Conservation (phyloP, 441 rosid genomes). For the Flueggea neowawraea region DNA sequence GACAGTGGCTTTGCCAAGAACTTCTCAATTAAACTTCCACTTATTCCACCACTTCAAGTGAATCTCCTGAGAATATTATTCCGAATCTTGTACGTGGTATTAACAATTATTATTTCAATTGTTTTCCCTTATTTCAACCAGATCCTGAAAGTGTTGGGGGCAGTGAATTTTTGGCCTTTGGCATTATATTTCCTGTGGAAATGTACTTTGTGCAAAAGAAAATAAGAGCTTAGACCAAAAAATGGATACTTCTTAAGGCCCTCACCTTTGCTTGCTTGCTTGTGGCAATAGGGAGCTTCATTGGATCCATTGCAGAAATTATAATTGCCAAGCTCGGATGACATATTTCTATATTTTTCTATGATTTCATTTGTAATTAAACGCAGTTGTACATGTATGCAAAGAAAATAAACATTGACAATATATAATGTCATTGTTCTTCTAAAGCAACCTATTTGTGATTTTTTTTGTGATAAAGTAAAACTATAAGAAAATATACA, state of each 20-base stretch:
- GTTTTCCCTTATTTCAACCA: constrained; percentile 61
- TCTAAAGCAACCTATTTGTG: too few relatives aligned
- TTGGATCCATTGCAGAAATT: constrained; percentile 42
- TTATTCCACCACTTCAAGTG: constrained; percentile 19
- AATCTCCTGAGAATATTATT: constrained; percentile 36
- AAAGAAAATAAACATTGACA: too few relatives aligned
- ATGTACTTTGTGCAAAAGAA: constrained; percentile 47
- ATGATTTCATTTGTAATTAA: too few relatives aligned
- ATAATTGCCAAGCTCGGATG: constrained; percentile 29
- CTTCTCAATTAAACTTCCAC: constrained; percentile 18
- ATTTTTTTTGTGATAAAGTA: too few relatives aligned
- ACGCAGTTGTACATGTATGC: too few relatives aligned
- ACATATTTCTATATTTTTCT: background rate
- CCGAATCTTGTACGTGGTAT: constrained; percentile 27
- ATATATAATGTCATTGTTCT: too few relatives aligned
- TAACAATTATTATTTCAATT: constrained; percentile 29
- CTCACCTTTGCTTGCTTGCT: constrained; percentile 24
- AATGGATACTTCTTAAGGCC: constrained; percentile 32
- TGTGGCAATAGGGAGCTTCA: constrained; percentile 22
- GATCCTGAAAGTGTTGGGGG: constrained; percentile 44
- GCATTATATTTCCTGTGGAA: constrained; percentile 45
- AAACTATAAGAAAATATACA: too few relatives aligned
- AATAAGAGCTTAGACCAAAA: constrained; percentile 34
- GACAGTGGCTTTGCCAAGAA: constrained; percentile 21
- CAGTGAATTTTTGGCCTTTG: constrained; percentile 45